Conservation (phyloP, 1,284 basidiomycete genomes). For the Fomitopsis palustris region DNA sequence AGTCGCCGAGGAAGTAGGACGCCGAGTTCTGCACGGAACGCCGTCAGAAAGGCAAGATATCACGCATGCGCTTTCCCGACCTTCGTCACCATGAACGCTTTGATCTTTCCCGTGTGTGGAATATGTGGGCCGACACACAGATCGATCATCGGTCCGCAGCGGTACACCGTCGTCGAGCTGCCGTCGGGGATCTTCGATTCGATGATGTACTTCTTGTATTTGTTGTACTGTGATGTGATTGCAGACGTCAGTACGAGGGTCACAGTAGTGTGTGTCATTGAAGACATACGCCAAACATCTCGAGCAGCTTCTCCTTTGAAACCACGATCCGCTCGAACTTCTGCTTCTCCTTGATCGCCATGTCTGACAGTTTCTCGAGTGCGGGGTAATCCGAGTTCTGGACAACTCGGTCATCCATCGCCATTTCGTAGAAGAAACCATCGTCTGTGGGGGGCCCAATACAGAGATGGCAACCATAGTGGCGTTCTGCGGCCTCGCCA, state of each 20-base stretch:
- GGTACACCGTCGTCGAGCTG: slow-evolving; percentile 96
- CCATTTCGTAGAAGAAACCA: slow-evolving; percentile 99
- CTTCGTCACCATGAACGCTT: slow-evolving; percentile 94
- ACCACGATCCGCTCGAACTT: slow-evolving; percentile 94
- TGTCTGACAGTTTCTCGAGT: slow-evolving; percentile 87
- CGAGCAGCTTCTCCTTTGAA: slow-evolving; percentile 89
- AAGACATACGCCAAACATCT: slow-evolving; percentile 88
- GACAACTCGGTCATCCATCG: slow-evolving; percentile 75
- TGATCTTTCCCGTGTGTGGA: slow-evolving; percentile 97
- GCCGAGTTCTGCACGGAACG: slow-evolving; percentile 75
- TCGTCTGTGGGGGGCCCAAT: slow-evolving; percentile 98
- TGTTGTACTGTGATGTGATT: slow-evolving; percentile 93
- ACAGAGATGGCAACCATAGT: slow-evolving; percentile 97
- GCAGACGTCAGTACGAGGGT: not conserved
- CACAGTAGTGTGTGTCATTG: not conserved
- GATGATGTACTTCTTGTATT: slow-evolving; percentile 97
- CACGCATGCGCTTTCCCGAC: slow-evolving; percentile 34
- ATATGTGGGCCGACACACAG: slow-evolving; percentile 97
- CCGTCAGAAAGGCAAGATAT: not conserved
- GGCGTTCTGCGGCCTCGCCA: slow-evolving; percentile 96
- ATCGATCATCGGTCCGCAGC: slow-evolving; percentile 98
- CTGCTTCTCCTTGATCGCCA: slow-evolving; percentile 94
- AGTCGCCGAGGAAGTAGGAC: slow-evolving; percentile 97
- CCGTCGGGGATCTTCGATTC: slow-evolving; percentile 96
- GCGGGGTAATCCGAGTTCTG: slow-evolving; percentile 81